Evolutionary conservation across 164 flowering plant genomes (phyloP), one percentile per base, ranked within the genome.

Genomic region (Buxus sempervirens): DNA sequence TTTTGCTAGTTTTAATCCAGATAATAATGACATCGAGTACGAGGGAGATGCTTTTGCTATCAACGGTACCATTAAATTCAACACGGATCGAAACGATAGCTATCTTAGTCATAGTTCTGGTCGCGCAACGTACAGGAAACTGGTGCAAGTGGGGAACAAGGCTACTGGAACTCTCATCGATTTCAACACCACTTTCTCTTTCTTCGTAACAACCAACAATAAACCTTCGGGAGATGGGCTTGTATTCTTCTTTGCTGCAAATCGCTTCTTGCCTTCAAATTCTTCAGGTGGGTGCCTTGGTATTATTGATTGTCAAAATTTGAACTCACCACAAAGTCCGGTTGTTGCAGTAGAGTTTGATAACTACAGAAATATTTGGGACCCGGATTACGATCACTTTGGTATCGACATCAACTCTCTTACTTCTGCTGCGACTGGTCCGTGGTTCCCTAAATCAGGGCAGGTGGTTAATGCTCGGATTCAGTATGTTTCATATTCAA

Each of bases 331-430:
- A 7, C 14, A 58, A 16, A 58, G 9, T 0, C 38, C 38, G 7
- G 3, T 32, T 32, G 38, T 32, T 32, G 38, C 38, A 32, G 38
- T 32, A 32, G 38, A 32, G 38, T 32, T 32, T 32, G 38, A 32
- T 58, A 7, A 8, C 18, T 14, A 25, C 38, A 23, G 4, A 26
- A 27, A 18, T 14, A 14, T 0, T 6, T 26, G 19, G 15, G 62
- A 59, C 26, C 62, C 62, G 4, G 19, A 0, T 16, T 6, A 28
- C n/a, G 62, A 59, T 27, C 62, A 59, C 38, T 16, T 59, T 7
- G 62, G 62, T 15, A 26, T 59, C 21, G 38, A 59, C n/a, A 59
- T 59, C n/a, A 59, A 59, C 62, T 59, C 62, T 20, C 19, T 16
- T 3, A 21, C 20, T 3, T 54, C 56, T 54, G 21, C 2, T 20